Conservation (phyloP, 768 basidiomycete genomes). For the Boletus sensibilis region DNA sequence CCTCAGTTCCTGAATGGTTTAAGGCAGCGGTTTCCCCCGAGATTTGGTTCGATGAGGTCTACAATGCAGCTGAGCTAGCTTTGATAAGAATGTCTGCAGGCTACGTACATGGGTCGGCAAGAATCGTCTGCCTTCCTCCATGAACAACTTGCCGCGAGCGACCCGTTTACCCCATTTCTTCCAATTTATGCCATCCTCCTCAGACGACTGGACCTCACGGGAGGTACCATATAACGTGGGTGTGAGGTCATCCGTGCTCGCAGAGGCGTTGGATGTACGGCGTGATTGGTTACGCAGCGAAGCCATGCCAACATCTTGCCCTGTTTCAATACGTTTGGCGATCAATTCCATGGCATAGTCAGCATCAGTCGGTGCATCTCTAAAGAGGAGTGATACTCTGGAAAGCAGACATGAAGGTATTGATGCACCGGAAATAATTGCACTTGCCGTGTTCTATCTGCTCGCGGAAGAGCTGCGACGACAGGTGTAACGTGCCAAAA, state of each 20-base stretch:
- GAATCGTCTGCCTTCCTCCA: conserved; percentile 42
- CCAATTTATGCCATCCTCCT: conserved; percentile 43
- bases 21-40: background rate
- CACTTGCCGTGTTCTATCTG: conserved; percentile 46
- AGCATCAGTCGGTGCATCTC: conserved; percentile 61
- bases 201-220: conserved; percentile 1
- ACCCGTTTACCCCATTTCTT: conserved; percentile 55
- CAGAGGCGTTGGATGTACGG: conserved; percentile 15
- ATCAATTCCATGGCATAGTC: conserved; percentile 73
- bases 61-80: background rate
- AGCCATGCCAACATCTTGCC: conserved; percentile 46
- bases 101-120: conserved; percentile 37
- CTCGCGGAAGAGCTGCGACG: conserved; percentile 47
- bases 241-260: conserved; percentile 5
- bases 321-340: conserved; percentile 54
- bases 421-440: background rate
- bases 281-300: conserved; percentile 19
- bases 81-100: conserved; percentile 12
- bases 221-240: background rate
- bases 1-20: conserved; percentile 11
- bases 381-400: conserved; percentile 49
- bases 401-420: background rate
- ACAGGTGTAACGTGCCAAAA: conserved; percentile 68
- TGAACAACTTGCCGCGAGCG: conserved; percentile 44
- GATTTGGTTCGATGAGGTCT: conserved; percentile 10